Base-by-base conservation (phyloP, 139 green algal species). In the Desmodesmus armatus region DNA sequence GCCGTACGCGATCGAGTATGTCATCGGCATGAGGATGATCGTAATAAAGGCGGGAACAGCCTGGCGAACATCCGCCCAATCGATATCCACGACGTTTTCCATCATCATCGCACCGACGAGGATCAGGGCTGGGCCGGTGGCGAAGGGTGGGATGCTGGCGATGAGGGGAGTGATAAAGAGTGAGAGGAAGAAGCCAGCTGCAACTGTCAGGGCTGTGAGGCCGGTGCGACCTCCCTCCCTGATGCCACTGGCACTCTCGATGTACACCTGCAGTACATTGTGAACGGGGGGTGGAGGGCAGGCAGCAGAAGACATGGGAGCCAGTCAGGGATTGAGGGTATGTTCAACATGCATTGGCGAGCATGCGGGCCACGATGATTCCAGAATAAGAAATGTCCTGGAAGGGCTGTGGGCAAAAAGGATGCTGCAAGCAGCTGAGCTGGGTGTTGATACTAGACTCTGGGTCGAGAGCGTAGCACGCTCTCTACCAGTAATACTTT, bases 101-200 rank as follows among this genome's bases (percentile, higher is more conserved):
- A 94, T 90, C 89, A 93, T 93, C 49, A 92, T 83, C 0, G 77
- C 78, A 25, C 89, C 89, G 58, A 92, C 92, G 40, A 96, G 82
- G 21, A 97, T 86, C 7, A 98, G 89, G 7, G 95, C 94, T 13
- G 95, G 92, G 3, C 95, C 95, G 11, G 91, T 95, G 41, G 93
- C 95, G 81, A 94, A 97, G 41, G 94, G 91, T 3, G 95, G 95
- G 78, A 98, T 95, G 85, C 87, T 92, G 23, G 93, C 91, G 33
- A 98, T 90, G 89, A 98, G 94, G 51, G 95, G 95, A 0, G 91
- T 91, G 82, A 98, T 95, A 85, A 97, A 98, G 75, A 97, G 92
- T 51, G 92, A 87, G 29, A 96, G 70, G 53, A 96, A 91, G 78
- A 96, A 97, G 78, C 92, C 85, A 47, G 91, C 74, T 37, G 80